Evolutionary conservation across 352 stramenopile species (phyloP).

Genomic region (Phytopythium montanum): DNA sequence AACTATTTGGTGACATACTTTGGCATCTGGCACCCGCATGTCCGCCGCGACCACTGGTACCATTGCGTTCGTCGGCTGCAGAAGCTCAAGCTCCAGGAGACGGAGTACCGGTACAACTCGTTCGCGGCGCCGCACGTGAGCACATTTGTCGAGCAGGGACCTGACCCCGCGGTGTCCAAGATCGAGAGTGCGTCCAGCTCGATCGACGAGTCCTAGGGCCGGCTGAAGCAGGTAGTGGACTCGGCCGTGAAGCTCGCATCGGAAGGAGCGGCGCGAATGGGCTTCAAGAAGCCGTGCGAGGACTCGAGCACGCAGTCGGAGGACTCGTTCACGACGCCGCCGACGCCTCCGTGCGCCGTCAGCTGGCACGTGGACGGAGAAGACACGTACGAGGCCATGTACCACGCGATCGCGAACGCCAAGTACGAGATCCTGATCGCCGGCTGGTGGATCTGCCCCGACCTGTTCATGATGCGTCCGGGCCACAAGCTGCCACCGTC

Average conservation of each 20-base stretch:
- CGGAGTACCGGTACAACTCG: conserved; percentile 68
- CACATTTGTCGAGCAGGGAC: conserved; percentile 19
- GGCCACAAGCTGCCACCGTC: conserved; percentile 42
- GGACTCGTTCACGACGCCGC: conserved; percentile 40
- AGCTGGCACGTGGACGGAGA: conserved; percentile 84
- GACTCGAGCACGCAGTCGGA: conserved; percentile 65
- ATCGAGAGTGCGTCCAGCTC: conserved; percentile 24
- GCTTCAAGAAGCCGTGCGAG: conserved; percentile 17
- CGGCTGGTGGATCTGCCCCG: conserved; percentile 88
- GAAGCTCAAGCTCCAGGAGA: conserved; percentile 75
- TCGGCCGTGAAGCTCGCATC: conserved; percentile 29
- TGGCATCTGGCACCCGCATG: conserved; percentile 79
- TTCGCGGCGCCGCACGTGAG: conserved; percentile 69
- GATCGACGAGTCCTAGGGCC: conserved; percentile 10
- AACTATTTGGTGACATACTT: conserved; percentile 84
- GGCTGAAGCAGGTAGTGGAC: conserved; percentile 28
- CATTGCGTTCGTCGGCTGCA: conserved; percentile 67
- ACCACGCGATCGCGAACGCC: conserved; percentile 51
- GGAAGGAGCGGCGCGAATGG: conserved; percentile 20
- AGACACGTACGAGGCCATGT: conserved; percentile 72
- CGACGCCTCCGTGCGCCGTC: conserved; percentile 48
- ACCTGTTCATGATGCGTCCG: conserved; percentile 78
- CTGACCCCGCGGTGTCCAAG: conserved; percentile 21
- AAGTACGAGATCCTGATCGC: conserved; percentile 89
- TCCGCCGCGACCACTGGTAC: conserved; percentile 83